Base-by-base conservation (phyloP, 2,329 filamentous ascomycete species). In the Aspergillus niger region DNA sequence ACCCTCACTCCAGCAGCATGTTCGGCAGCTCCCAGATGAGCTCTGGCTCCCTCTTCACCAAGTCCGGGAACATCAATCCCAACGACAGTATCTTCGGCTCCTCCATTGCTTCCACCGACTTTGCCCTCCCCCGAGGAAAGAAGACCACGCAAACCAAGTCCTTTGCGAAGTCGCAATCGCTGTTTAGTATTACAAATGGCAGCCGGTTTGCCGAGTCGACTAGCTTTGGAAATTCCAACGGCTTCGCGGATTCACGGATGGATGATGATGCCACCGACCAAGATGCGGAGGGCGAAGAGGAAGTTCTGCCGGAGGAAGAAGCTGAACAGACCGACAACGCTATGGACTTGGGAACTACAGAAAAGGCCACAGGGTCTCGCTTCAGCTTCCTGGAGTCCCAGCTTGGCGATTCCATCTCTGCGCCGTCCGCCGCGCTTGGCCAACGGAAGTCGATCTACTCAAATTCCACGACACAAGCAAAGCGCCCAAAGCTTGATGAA, bases 21-120 rank as follows among this genome's bases (percentile, higher is more conserved):
- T 82, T 85, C 65, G 81, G 81, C 55, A 83, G 79, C 71, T 84
- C 85, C 15, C 79, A 80, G 62, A 72, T 81, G 58, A 76, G 74
- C 26, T 67, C 72, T 62, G 62, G 70, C 60, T 72, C 75, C 44
- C 63, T 77, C 22, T 74, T 79, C 65, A 72, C 70, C 48, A 70
- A 74, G 60, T 74, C 76, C 5, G 70, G 72, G 5, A 70, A 74
- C 28, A 71, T 77, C 48, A 70, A 74, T 22, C 70, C 67, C 44
- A 69, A 71, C 60, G 71, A 76, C 52, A 75, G 76, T 61, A 72
- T 77, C 60, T 70, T 79, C 48, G 69, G 72, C 15, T 76, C 75
- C 8, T 75, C 74, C 6, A 73, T 76, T 28, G 72, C 70, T 38
- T 76, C 75, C 44, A 69, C 69, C 41, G 69, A 73, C 65, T 75